A percentile compares a stretch with the other conserved stretches of the same genome.
phyloP scores from a whole-genome alignment of 768 basidiomycete species.

The Panaeolus cyanescens region DNA sequence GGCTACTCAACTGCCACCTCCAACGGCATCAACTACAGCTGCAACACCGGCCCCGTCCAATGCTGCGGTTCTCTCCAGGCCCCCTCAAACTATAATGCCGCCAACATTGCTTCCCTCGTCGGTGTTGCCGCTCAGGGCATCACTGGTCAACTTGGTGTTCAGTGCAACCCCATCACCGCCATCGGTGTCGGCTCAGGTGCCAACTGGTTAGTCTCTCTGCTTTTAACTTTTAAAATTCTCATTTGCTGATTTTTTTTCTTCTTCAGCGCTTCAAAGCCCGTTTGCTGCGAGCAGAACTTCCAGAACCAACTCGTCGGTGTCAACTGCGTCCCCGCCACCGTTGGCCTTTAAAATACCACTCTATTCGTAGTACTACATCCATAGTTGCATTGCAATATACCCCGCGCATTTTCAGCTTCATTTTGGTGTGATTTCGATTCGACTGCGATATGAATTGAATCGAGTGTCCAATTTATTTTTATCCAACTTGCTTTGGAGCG shows the following conservation, averaged over 20 bases:
- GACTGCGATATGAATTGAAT: too few species aligned
- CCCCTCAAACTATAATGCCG: constrained; percentile 3
- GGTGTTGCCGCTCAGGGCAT: constrained; percentile 21
- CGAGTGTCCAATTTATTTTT: too few species aligned
- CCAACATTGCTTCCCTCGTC: constrained; percentile 20
- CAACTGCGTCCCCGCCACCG: background rate
- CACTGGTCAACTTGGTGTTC: constrained; percentile 25
- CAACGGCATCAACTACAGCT: background rate
- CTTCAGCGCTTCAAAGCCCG: constrained; percentile 24
- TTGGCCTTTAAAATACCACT: background rate
- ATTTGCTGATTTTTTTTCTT: background rate
- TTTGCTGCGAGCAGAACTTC: constrained; percentile 30
- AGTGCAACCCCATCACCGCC: constrained; percentile 28
- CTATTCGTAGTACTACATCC: background rate
- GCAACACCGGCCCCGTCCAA: background rate
- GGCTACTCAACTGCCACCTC: background rate
- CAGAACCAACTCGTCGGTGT: constrained; percentile 12
- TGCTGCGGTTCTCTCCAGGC: background rate
- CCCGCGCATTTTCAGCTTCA: background rate
- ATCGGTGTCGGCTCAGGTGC: constrained; percentile 17
- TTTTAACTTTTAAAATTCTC: background rate
- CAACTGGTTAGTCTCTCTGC: constrained; percentile 19
- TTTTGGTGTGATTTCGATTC: background rate
- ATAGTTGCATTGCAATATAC: background rate
- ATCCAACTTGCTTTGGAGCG: too few species aligned